Conservation (phyloP, 371 early-diverging fungal genomes). For the Dichotomocladium elegans region DNA sequence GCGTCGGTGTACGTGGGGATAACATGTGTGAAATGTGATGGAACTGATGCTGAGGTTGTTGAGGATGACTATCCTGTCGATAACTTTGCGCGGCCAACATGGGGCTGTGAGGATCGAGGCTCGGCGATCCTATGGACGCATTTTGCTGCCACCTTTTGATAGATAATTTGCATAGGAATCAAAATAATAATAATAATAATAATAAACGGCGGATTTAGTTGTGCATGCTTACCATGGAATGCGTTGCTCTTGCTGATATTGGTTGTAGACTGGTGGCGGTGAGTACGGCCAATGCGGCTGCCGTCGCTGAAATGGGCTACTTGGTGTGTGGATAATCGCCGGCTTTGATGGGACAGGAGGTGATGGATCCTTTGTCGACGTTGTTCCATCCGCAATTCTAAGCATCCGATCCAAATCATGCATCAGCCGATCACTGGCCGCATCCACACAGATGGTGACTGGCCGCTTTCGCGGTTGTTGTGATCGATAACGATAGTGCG, state of each 20-base stretch:
- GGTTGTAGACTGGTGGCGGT: background rate
- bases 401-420: too few species aligned
- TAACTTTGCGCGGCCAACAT: too few species aligned
- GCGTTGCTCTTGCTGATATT: background rate
- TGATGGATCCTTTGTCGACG: slow-evolving; percentile 34
- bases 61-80: too few species aligned
- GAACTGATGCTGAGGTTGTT: background rate
- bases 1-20: too few species aligned
- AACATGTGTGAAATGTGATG: too few species aligned
- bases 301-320: background rate
- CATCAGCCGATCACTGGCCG: too few species aligned
- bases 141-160: slow-evolving; percentile 2
- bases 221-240: slow-evolving; percentile 1
- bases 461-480: slow-evolving; percentile 13
- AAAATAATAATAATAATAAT: too few species aligned
- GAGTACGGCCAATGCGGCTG: background rate
- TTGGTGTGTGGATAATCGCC: slow-evolving; percentile 19
- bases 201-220: slow-evolving; percentile 5
- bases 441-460: too few species aligned
- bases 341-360: slow-evolving; percentile 30
- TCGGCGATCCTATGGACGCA: too few species aligned
- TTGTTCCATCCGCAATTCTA: slow-evolving; percentile 11
- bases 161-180: too few species aligned
- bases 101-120: too few species aligned
- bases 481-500: slow-evolving; percentile 12